phyloP scores from a whole-genome alignment of 805 yeast genomes.

The Cyberlindnera mississippiensis region DNA sequence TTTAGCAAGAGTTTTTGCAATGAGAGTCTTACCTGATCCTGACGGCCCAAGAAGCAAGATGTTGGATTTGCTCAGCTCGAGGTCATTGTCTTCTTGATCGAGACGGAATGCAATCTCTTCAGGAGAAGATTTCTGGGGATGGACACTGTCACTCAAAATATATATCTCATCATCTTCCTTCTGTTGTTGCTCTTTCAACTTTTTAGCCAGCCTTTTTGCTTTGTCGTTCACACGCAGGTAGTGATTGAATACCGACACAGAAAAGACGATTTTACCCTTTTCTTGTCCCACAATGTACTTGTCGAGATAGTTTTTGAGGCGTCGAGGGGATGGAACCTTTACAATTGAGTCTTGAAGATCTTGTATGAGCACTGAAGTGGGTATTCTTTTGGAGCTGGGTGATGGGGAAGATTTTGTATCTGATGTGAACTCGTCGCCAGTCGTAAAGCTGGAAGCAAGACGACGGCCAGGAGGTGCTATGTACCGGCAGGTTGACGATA shows the following conservation, averaged over 20 bases:
- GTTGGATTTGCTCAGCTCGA: conserved; percentile 54
- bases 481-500: too few species aligned
- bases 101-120: conserved; percentile 30
- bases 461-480: too few species aligned
- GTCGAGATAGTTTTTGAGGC: conserved; percentile 43
- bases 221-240: conserved; percentile 46
- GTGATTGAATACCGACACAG: conserved; percentile 60
- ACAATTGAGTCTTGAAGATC: conserved; percentile 20
- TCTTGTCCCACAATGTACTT: conserved; percentile 55
- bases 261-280: conserved; percentile 49
- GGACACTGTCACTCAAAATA: conserved; percentile 20
- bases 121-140: conserved; percentile 25
- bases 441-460: background rate
- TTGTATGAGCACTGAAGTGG: conserved; percentile 1
- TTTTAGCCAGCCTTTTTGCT: conserved; percentile 29
- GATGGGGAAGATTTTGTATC: background rate
- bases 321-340: conserved; percentile 44
- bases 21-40: conserved; percentile 58
- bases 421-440: background rate
- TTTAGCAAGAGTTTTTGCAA: conserved; percentile 52
- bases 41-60: conserved; percentile 55
- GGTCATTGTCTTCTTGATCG: conserved; percentile 33
- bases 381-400: background rate
- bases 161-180: conserved; percentile 29
- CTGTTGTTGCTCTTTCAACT: conserved; percentile 25